Conservation (phyloP, 805 yeast species). For the Metschnikowia cerradonensis region DNA sequence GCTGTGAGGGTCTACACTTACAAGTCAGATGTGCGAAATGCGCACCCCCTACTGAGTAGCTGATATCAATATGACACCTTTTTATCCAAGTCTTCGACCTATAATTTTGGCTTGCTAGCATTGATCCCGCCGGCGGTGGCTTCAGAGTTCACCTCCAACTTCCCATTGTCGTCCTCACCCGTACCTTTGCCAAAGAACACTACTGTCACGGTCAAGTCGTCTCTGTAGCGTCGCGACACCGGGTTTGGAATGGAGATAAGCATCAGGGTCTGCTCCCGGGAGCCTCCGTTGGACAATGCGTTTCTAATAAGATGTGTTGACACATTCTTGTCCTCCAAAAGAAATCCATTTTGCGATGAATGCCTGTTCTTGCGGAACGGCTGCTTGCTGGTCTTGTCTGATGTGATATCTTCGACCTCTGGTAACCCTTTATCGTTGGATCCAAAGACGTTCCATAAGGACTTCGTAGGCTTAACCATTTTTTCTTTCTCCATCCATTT, state of each 20-base stretch:
- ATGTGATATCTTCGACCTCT: slow-evolving; percentile 58
- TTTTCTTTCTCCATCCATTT: slow-evolving; percentile 84
- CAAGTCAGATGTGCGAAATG: not conserved
- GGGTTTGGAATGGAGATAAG: slow-evolving; percentile 89
- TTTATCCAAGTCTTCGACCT: slow-evolving; percentile 5
- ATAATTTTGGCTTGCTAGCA: slow-evolving; percentile 46
- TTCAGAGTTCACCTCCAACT: slow-evolving; percentile 49
- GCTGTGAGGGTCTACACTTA: not conserved
- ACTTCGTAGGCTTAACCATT: slow-evolving; percentile 49
- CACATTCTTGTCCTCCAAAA: slow-evolving; percentile 80
- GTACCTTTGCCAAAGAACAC: slow-evolving; percentile 77
- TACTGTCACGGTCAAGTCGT: slow-evolving; percentile 93
- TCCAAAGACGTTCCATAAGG: slow-evolving; percentile 44
- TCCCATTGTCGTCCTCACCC: slow-evolving; percentile 41
- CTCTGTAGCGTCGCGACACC: slow-evolving; percentile 85
- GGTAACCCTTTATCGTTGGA: slow-evolving; percentile 52
- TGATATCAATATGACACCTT: not conserved
- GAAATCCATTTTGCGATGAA: slow-evolving; percentile 35
- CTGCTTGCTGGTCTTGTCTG: slow-evolving; percentile 59
- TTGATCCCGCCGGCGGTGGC: slow-evolving; percentile 58
- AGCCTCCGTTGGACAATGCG: slow-evolving; percentile 84
- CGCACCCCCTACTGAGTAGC: not conserved
- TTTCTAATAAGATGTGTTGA: slow-evolving; percentile 92
- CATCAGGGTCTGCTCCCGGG: slow-evolving; percentile 83
- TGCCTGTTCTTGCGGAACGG: slow-evolving; percentile 59